Conservation (phyloP, 2,329 filamentous ascomycete genomes). For the Venturia carpophila region DNA sequence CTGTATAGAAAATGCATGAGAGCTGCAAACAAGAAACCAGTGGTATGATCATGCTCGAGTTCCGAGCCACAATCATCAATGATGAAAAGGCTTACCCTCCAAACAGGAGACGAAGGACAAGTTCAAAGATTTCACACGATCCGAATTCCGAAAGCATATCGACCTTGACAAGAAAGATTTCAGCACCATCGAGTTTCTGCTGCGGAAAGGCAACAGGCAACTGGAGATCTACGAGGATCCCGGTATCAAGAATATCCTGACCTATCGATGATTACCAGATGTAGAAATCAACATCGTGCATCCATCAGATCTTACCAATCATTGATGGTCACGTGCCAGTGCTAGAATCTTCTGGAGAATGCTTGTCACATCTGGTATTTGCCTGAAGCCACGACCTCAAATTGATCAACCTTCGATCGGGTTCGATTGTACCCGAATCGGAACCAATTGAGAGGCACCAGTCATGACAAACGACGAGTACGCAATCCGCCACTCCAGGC, state of each 20-base stretch:
- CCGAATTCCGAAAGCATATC: constrained; percentile 68
- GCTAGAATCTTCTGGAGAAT: constrained; percentile 9
- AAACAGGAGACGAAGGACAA: constrained; percentile 49
- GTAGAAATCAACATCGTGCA: background rate
- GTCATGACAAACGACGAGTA: constrained; percentile 1
- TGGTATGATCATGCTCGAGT: constrained; percentile 41
- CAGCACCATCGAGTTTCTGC: constrained; percentile 71
- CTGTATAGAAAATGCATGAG: constrained; percentile 83
- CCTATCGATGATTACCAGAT: background rate
- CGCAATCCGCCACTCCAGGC: constrained; percentile 10
- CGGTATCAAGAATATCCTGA: constrained; percentile 45
- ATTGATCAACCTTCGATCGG: constrained; percentile 2
- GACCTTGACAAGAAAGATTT: constrained; percentile 76
- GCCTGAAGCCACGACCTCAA: background rate
- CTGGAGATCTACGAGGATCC: constrained; percentile 74
- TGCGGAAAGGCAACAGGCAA: constrained; percentile 74
- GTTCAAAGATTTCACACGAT: constrained; percentile 56
- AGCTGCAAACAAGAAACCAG: constrained; percentile 71
- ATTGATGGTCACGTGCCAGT: background rate
- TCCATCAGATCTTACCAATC: background rate
- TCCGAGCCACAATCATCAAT: constrained; percentile 28
- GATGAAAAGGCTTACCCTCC: constrained; percentile 20
- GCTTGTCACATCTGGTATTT: background rate
- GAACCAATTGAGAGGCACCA: background rate
- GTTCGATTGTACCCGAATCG: constrained; percentile 3